Percentiles rank a stretch among this genome's conserved stretches.
These are phyloP conservation scores for Pinus albicaulis DNA, from an alignment of 75 land plant species.

Conservation along the genomic window DNA sequence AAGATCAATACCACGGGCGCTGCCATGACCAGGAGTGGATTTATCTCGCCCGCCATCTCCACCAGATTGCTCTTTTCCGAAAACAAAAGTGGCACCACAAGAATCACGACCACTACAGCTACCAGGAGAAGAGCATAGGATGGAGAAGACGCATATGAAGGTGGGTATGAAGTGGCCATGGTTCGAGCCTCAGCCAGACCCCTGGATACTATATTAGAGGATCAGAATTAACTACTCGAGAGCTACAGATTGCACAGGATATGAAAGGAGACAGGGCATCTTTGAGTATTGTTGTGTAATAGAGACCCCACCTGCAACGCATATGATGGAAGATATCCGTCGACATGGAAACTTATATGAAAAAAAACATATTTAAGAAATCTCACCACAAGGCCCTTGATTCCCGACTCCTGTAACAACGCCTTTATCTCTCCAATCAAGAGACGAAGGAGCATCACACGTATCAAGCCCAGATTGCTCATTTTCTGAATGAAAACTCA, in stretches of 20 bases:
- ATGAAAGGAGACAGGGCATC: no score
- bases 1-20: background rate
- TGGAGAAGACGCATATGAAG: background rate
- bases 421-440: slow-evolving; percentile 54
- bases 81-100: background rate
- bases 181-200: background rate
- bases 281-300: no score
- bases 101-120: background rate
- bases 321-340: no score
- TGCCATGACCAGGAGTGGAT: background rate
- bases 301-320: no score
- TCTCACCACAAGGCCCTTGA: slow-evolving; percentile 48
- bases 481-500: background rate
- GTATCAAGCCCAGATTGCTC: background rate
- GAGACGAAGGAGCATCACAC: slow-evolving; percentile 21
- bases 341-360: no score
- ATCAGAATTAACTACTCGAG: no score
- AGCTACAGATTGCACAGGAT: no score
- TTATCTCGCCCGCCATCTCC: background rate
- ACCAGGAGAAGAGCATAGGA: background rate
- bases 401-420: slow-evolving; percentile 45
- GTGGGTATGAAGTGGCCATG: background rate
- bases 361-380: background rate
- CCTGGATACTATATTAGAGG: no score
- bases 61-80: background rate